Evolutionary conservation across 1,139 yeast genomes (phyloP).

Genomic region (Geotrichum bryndzae): DNA sequence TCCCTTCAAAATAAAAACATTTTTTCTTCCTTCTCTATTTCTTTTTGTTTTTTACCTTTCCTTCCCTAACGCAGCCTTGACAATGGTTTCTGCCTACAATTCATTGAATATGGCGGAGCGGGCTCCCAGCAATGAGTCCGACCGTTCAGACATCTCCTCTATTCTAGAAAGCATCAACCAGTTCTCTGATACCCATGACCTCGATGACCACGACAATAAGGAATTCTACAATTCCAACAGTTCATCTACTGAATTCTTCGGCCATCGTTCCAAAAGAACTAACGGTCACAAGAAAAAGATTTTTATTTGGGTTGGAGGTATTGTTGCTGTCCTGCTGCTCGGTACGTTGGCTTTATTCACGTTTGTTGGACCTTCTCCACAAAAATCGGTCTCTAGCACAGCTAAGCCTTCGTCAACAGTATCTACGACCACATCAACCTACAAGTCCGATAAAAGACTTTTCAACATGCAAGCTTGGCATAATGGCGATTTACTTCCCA

Average conservation of each 20-base stretch:
- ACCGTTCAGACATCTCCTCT: slow-evolving; percentile 14
- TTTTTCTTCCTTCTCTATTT: background rate
- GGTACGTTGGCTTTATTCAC: slow-evolving; percentile 1
- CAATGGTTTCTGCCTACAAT: background rate
- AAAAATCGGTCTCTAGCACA: background rate
- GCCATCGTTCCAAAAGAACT: background rate
- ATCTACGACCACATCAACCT: background rate
- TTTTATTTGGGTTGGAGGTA: background rate
- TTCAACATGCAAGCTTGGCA: slow-evolving; percentile 16
- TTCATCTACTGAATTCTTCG: background rate
- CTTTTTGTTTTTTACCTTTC: background rate
- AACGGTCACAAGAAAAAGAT: slow-evolving; percentile 1
- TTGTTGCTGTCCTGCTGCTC: background rate
- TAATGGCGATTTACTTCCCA: slow-evolving; percentile 10
- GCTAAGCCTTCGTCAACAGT: background rate
- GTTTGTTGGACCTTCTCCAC: background rate
- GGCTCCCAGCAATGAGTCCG: slow-evolving; percentile 7
- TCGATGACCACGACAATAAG: background rate
- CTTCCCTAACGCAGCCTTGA: background rate
- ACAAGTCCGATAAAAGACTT: slow-evolving; percentile 9
- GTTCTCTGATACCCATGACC: slow-evolving; percentile 5
- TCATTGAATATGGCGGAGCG: background rate
- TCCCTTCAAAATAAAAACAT: background rate
- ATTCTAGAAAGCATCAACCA: slow-evolving; percentile 15
- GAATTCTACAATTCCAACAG: background rate